Conservation (phyloP, 768 basidiomycete species). For the Agaricus subrufescens region DNA sequence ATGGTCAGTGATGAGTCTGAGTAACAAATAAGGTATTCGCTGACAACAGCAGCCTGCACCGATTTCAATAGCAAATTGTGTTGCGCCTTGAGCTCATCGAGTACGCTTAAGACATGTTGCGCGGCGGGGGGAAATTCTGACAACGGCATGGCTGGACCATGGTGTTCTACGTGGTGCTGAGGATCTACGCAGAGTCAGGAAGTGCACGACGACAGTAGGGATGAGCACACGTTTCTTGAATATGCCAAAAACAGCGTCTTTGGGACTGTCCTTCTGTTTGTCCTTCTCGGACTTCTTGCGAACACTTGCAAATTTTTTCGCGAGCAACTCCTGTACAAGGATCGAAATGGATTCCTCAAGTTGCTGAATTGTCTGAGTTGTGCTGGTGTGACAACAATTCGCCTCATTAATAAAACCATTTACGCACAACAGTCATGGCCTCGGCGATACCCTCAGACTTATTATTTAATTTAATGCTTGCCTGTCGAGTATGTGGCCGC, state of each 20-base stretch:
- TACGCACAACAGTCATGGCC: slow-evolving; percentile 60
- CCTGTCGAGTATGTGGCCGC: slow-evolving; percentile 36
- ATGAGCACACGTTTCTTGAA: slow-evolving; percentile 53
- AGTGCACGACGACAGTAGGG: neutral
- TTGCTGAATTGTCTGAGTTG: slow-evolving; percentile 47
- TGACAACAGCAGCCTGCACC: neutral
- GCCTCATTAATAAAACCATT: neutral
- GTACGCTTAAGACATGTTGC: slow-evolving; percentile 1
- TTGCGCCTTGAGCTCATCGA: slow-evolving; percentile 10
- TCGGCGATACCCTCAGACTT: slow-evolving; percentile 52
- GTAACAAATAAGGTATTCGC: slow-evolving; percentile 1
- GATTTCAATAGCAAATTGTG: slow-evolving; percentile 8
- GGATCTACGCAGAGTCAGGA: slow-evolving; percentile 11
- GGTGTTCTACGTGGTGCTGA: slow-evolving; percentile 10
- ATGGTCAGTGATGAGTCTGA: slow-evolving; percentile 13
- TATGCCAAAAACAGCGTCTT: slow-evolving; percentile 44
- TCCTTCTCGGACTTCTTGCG: slow-evolving; percentile 50
- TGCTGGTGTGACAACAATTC: neutral
- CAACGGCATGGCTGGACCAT: neutral
- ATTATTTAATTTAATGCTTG: slow-evolving; percentile 41
- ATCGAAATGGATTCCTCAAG: slow-evolving; percentile 50
- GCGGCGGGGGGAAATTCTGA: neutral
- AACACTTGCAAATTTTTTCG: slow-evolving; percentile 30
- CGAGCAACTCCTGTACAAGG: slow-evolving; percentile 33
- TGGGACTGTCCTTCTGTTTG: slow-evolving; percentile 34